Base-by-base conservation (phyloP, 805 yeast genomes). In the Wickerhamiella vanderwaltii region DNA sequence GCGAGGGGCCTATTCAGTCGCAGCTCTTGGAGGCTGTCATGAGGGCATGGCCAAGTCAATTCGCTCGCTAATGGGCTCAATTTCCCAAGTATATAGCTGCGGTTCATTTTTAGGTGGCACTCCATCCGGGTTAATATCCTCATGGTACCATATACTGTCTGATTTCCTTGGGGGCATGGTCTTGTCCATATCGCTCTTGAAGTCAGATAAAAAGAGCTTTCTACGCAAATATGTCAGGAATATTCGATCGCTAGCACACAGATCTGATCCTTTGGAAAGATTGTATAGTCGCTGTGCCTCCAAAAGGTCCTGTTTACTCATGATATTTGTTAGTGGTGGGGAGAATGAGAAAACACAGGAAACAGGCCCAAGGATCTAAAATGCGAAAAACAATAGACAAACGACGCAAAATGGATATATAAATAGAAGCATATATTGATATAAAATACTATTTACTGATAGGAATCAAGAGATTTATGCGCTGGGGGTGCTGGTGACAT, bases 401-500 rank as follows among this genome's bases (percentile, higher is more conserved):
- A n/a, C n/a, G n/a, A n/a, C n/a, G n/a, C n/a, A n/a, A n/a, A n/a
- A 23, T 23, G 26, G 26, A 23, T 23, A 23, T 23, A 23, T 7
- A 11, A 23, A 23, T 23, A 7, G 26, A 23, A 7, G 11, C 7
- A 23, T 23, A 23, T 11, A 23, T 23, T 11, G 7, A 23, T 7
- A 23, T 7, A 11, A 7, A 23, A 23, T 23, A 11, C 26, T 11
- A 7, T 23, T 7, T 23, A 23, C 11, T 7, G 9, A 11, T 23
- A 7, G 16, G 11, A 12, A 19, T 5, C n/a, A 9, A 3, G 25
- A 13, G 17, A 29, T 29, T 43, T 39, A 53, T 3, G 57, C 57
- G 12, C 54, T 46, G 4, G 57, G 57, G 12, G 55, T 52, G 22
- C 55, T 51, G 11, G 41, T 28, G 23, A 50, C 48, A 5, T 51